Conservation (phyloP, 306 rosid genomes). For the Clitoria ternatea region DNA sequence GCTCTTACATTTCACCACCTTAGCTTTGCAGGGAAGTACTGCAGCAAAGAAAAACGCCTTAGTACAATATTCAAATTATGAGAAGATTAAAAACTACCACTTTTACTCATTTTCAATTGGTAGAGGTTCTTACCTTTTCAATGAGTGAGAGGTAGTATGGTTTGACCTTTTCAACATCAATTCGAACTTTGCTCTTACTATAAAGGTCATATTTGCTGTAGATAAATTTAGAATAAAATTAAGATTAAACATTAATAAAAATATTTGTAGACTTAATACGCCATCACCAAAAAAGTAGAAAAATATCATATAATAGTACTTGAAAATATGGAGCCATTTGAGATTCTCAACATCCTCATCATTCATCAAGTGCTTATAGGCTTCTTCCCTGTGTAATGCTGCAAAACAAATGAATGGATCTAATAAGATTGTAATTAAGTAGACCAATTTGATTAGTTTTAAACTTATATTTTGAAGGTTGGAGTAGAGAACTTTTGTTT, state of each 20-base stretch:
- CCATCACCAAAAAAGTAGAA: not conserved
- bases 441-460: not conserved
- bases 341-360: constrained; percentile 71
- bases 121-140: constrained; percentile 46
- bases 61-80: not conserved
- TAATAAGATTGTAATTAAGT: not conserved
- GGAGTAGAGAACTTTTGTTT: not conserved
- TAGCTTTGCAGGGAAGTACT: constrained; percentile 79
- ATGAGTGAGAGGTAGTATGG: constrained; percentile 75
- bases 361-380: constrained; percentile 70
- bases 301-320: constrained; percentile 31
- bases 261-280: not conserved
- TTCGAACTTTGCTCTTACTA: constrained; percentile 69
- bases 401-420: constrained; percentile 20
- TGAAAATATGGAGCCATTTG: constrained; percentile 74
- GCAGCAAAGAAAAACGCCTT: constrained; percentile 20
- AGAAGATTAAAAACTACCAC: no score
- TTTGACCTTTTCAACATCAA: constrained; percentile 66
- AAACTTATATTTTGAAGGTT: not conserved
- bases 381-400: constrained; percentile 69
- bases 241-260: constrained; percentile 5
- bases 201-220: constrained; percentile 84
- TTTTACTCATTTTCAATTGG: not conserved
- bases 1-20: constrained; percentile 52
- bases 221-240: not conserved